Conservation (phyloP, 1,284 basidiomycete genomes). For the Stereum hirsutum region DNA sequence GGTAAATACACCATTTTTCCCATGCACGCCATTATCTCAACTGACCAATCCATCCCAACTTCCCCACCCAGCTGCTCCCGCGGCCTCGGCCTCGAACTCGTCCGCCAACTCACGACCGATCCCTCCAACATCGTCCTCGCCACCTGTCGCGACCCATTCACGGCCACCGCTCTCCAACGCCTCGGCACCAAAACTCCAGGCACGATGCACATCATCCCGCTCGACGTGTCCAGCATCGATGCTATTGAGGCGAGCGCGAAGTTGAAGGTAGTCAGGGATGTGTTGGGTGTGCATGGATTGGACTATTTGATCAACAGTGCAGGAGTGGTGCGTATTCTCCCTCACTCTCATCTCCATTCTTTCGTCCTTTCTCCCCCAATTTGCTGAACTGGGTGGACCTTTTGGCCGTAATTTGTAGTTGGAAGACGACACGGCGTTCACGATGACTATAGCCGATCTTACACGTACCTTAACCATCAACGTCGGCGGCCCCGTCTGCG, state of each 20-base stretch:
- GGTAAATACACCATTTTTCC: background rate
- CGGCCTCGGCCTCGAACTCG: constrained; percentile 31
- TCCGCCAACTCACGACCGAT: constrained; percentile 23
- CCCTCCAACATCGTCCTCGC: constrained; percentile 27
- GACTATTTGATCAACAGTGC: constrained; percentile 33
- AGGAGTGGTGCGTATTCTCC: constrained; percentile 19
- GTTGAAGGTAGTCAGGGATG: constrained; percentile 12
- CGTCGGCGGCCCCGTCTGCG: constrained; percentile 23
- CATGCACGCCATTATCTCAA: background rate
- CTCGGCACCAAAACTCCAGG: constrained; percentile 17
- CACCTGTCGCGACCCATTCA: constrained; percentile 25
- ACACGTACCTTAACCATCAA: constrained; percentile 19
- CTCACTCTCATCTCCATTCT: no score
- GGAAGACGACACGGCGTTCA: constrained; percentile 18
- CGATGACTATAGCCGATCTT: constrained; percentile 14
- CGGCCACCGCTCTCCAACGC: constrained; percentile 18
- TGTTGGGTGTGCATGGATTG: constrained; percentile 21
- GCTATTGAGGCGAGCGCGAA: constrained; percentile 20
- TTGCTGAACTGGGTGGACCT: no score
- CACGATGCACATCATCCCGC: constrained; percentile 22
- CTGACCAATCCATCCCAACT: background rate
- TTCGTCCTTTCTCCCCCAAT: no score
- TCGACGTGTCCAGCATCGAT: constrained; percentile 22
- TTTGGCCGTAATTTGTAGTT: no score
- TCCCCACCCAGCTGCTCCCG: constrained; percentile 22